Evolutionary conservation across 139 green algal genomes (phyloP).

Genomic region (Chlorella sorokiniana): DNA sequence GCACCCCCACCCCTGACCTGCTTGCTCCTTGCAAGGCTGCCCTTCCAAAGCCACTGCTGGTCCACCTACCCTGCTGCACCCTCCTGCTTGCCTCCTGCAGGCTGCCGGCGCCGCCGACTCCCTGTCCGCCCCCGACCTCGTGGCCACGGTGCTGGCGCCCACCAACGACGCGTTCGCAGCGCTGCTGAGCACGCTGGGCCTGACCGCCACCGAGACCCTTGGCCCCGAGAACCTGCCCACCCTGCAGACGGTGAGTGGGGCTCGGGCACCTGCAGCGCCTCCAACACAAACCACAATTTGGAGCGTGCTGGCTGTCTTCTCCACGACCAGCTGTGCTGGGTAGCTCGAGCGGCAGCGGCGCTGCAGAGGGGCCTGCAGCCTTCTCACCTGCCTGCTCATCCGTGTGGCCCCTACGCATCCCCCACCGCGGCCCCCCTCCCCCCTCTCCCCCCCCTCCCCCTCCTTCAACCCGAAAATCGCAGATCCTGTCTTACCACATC

Average conservation of each 20-base stretch:
- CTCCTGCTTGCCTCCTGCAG: neutral
- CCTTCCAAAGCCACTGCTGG: neutral
- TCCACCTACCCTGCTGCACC: neutral
- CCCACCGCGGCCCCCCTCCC: neutral
- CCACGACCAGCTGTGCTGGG: no score
- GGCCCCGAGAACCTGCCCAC: slow-evolving; percentile 32
- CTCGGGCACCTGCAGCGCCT: neutral
- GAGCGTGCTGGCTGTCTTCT: no score
- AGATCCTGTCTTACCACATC: slow-evolving; percentile 59
- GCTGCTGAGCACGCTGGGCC: slow-evolving; percentile 24
- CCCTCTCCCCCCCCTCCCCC: neutral
- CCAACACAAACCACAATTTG: no score
- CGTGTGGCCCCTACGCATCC: neutral
- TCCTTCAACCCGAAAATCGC: neutral
- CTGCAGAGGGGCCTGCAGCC: no score
- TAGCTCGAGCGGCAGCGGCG: no score
- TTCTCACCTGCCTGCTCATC: neutral
- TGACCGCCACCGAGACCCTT: slow-evolving; percentile 46
- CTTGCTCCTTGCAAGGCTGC: neutral
- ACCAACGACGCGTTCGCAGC: slow-evolving; percentile 57
- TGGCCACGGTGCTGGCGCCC: slow-evolving; percentile 61
- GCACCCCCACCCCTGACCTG: neutral
- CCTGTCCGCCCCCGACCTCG: slow-evolving; percentile 29
- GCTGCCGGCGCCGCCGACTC: slow-evolving; percentile 24
- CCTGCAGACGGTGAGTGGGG: slow-evolving; percentile 3